Evolutionary conservation across 1,139 yeast species (phyloP), one percentile per base, ranked within the genome.

Genomic region (Yamadazyma conglobata): DNA sequence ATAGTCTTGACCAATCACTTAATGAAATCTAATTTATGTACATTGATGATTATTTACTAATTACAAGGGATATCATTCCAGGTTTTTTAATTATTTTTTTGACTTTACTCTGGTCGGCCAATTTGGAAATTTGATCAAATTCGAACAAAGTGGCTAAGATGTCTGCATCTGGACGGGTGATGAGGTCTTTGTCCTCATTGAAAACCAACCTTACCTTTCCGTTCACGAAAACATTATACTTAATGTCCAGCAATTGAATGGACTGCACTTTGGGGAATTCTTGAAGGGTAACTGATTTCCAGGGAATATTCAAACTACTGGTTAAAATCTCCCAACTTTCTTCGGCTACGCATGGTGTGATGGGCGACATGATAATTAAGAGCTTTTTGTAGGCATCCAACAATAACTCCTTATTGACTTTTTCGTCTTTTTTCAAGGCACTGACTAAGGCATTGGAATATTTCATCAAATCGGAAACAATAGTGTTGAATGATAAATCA

Each of bases 401-500:
- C 39, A 48, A 49, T 25, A 56, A 58, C 1, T 48, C 51, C 1
- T 64, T 47, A 6, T 54, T 50, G 9, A 59, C 53, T 4, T 46
- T 34, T 6, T 52, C 39, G 2, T 45, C 37, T 21, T 17, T 24
- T 34, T 70, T 70, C 5, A 61, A 22, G 0, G 73, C 70, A 10
- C 54, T 47, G 2, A 56, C 48, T 7, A 88, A 50, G 1, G 66
- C 44, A 43, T 80, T 80, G 2, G 95, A 82, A 32, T 82, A 56
- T 47, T 88, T 91, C 96, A 88, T 91, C 49, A 79, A 82, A 50
- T 87, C 95, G 0, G 96, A 85, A 18, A 91, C 73, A 5, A 87
- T 77, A 0, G 96, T 89, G 54, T 91, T 91, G 51, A 89, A 64
- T 0, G 91, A 70, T 25, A 83, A 58, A 1, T 75, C 70, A 1